Conservation (phyloP, 1,284 basidiomycete genomes). For the Fomitopsis betulina region DNA sequence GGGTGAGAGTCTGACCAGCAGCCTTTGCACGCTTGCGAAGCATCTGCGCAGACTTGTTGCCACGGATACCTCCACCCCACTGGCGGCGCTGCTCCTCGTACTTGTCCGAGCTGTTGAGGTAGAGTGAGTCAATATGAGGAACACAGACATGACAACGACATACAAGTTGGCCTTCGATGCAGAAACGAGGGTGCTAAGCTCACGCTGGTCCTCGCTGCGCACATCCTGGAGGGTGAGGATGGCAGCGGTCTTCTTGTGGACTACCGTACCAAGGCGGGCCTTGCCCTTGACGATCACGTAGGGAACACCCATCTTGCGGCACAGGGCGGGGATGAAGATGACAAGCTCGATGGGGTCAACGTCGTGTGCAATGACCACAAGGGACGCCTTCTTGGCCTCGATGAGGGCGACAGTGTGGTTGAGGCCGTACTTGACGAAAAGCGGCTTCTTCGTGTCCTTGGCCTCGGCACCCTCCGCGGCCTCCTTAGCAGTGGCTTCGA, state of each 20-base stretch:
- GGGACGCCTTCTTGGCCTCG: conserved; percentile 95
- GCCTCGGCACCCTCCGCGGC: conserved; percentile 72
- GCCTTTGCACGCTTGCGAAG: conserved; percentile 94
- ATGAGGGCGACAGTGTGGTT: conserved; percentile 96
- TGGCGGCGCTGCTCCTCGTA: conserved; percentile 87
- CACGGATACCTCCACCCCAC: conserved; percentile 96
- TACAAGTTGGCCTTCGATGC: conserved; percentile 98
- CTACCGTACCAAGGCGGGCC: conserved; percentile 93
- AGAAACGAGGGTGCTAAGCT: conserved; percentile 88
- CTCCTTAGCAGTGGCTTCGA: conserved; percentile 72
- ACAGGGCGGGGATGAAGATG: conserved; percentile 96
- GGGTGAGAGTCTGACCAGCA: conserved; percentile 59
- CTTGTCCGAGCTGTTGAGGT: conserved; percentile 77
- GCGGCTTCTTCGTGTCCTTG: conserved; percentile 87
- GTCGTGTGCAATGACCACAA: conserved; percentile 97
- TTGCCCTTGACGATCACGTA: conserved; percentile 99
- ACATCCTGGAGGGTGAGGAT: conserved; percentile 92
- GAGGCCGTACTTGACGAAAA: conserved; percentile 95
- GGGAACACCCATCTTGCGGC: conserved; percentile 98
- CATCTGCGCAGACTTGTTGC: conserved; percentile 91
- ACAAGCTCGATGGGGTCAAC: conserved; percentile 99
- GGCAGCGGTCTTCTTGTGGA: conserved; percentile 97
- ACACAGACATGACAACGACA: conserved; percentile 24
- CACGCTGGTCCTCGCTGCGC: conserved; percentile 90
- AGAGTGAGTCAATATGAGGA: background rate